Conservation (phyloP, 345 rosid species). For the Anastatica hierochuntica region DNA sequence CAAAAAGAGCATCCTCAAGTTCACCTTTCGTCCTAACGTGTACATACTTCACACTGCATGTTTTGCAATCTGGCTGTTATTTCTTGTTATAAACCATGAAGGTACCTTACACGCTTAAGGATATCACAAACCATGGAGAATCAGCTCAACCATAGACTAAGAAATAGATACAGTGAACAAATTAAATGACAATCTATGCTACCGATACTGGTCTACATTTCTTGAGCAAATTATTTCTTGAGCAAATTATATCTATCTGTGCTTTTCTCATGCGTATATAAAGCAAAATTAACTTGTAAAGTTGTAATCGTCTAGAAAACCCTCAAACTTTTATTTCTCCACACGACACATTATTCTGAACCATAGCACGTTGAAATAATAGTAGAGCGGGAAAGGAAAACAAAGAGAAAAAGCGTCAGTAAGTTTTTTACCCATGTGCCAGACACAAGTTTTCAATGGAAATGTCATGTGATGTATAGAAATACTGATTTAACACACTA, state of each 20-base stretch:
- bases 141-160: not conserved
- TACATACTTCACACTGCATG: conserved; percentile 61
- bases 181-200: not conserved
- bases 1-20: conserved; percentile 55
- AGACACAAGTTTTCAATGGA: conserved; percentile 59
- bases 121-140: not conserved
- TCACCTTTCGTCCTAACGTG: conserved; percentile 60
- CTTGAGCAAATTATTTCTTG: not conserved
- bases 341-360: no score
- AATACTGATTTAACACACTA: conserved; percentile 54
- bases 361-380: not conserved
- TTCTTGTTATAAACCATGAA: not conserved
- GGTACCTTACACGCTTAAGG: not conserved
- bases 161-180: conserved; percentile 1
- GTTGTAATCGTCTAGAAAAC: not conserved
- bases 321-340: conserved; percentile 1
- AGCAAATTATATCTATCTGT: not conserved
- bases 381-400: conserved; percentile 5
- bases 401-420: not conserved
- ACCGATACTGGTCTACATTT: not conserved
- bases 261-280: not conserved
- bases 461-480: conserved; percentile 77
- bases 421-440: conserved; percentile 73
- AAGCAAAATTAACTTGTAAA: not conserved
- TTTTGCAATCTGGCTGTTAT: conserved; percentile 11